phyloP scores from a whole-genome alignment of 768 basidiomycete genomes.

The Hebeloma cylindrosporum region DNA sequence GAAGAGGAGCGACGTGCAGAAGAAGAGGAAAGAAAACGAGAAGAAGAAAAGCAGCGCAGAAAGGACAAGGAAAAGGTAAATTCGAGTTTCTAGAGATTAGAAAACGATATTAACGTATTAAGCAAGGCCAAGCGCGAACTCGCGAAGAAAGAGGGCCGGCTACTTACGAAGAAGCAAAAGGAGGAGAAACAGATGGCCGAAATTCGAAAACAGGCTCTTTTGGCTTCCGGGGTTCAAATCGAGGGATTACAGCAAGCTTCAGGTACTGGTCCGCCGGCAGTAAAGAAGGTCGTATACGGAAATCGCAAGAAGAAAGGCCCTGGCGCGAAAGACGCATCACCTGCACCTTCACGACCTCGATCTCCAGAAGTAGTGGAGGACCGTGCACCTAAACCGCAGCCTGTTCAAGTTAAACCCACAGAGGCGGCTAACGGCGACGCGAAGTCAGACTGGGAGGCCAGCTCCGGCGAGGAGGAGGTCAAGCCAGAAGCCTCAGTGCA shows the following conservation, averaged over 20 bases:
- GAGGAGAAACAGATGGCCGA: conserved; percentile 90
- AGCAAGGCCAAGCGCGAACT: conserved; percentile 83
- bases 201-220: conserved; percentile 84
- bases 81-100: conserved; percentile 4
- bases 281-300: conserved; percentile 81
- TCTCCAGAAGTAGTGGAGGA: conserved; percentile 44
- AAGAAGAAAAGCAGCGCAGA: conserved; percentile 79
- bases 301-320: conserved; percentile 79
- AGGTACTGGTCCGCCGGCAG: conserved; percentile 36
- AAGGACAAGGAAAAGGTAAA: conserved; percentile 88
- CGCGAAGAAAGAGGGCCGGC: conserved; percentile 89
- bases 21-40: conserved; percentile 74
- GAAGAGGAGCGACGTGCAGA: conserved; percentile 81
- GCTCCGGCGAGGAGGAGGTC: conserved; percentile 52
- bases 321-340: conserved; percentile 50
- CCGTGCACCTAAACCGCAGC: conserved; percentile 24
- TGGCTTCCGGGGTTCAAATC: conserved; percentile 86
- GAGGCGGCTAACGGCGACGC: conserved; percentile 25
- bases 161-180: conserved; percentile 97
- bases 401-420: conserved; percentile 30
- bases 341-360: conserved; percentile 54
- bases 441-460: conserved; percentile 67
- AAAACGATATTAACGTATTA: conserved; percentile 10
- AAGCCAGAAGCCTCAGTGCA: conserved; percentile 22
- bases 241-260: conserved; percentile 77